Conservation (phyloP, 2,329 filamentous ascomycete genomes). For the Claviceps digitariae region DNA sequence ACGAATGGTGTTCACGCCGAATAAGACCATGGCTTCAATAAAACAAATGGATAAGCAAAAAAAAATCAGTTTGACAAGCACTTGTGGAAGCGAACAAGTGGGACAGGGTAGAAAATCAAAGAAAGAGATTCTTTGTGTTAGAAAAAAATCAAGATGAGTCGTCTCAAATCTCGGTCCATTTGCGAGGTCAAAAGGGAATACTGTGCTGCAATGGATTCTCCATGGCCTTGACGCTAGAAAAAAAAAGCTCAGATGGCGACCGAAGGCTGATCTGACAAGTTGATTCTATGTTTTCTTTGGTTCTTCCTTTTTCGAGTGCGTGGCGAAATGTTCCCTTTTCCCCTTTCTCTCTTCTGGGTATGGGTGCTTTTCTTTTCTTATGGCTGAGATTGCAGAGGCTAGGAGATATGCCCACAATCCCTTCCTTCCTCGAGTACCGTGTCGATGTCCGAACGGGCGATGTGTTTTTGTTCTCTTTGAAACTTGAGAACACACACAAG, state of each 20-base stretch:
- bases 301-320: background rate
- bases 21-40: background rate
- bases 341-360: background rate
- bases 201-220: background rate
- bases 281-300: background rate
- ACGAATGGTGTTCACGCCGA: constrained; percentile 5
- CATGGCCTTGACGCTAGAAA: too few species aligned
- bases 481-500: background rate
- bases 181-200: background rate
- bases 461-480: too few species aligned
- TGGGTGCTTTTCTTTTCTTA: background rate
- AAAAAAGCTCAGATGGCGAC: background rate
- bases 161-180: background rate
- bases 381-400: background rate
- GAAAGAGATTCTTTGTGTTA: background rate
- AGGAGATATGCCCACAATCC: background rate
- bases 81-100: background rate
- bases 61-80: background rate
- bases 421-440: background rate
- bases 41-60: background rate
- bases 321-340: background rate
- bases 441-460: background rate
- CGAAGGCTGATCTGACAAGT: background rate
- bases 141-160: too few species aligned
- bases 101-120: background rate